Base-by-base conservation (phyloP, 805 yeast genomes). In the Teunomyces barrocoloradensis region DNA sequence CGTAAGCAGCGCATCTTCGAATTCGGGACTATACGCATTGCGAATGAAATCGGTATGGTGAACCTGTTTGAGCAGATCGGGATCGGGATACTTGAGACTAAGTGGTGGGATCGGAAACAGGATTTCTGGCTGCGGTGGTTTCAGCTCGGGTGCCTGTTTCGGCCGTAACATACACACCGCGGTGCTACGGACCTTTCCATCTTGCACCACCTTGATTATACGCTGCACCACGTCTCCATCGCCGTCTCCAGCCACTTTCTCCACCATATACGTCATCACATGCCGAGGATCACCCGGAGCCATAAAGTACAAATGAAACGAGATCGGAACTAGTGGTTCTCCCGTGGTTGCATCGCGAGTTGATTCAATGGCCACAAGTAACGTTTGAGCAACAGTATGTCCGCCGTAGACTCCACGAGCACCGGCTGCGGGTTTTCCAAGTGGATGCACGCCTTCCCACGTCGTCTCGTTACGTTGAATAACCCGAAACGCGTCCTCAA, bases 361-460 rank as follows among this genome's bases (percentile, higher is more conserved):
- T 6, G 81, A 76, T 42, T 74, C 70, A 29, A 83, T 66, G 2
- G 85, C 82, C 5, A 87, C 88, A 49, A 77, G 61, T 3, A 84
- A 63, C 2, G 89, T 69, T 55, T 85, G 90, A 0, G 87, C 87
- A 13, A 82, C 80, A 37, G 81, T 66, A 15, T 83, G 80, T 7
- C 91, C 90, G 2, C 90, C 90, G 65, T 84, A 85, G 0, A 84
- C 79, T 1, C 88, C 89, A 38, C 84, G 66, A 2, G 87, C 85
- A 0, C 80, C 77, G 3, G 53, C 45, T 9, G 70, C 44, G 0
- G 77, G 77, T 4, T 67, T 56, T 34, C 63, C 49, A 21, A 73
- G 59, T 4, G 73, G 73, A 36, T 55, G 52, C 0, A 59, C 66
- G 1, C 76, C 76, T 12, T 53, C 56, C 53, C 60, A 73, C 18